phyloP scores from a whole-genome alignment of 108 stramenopile species.

The Skeletonema costatum region DNA sequence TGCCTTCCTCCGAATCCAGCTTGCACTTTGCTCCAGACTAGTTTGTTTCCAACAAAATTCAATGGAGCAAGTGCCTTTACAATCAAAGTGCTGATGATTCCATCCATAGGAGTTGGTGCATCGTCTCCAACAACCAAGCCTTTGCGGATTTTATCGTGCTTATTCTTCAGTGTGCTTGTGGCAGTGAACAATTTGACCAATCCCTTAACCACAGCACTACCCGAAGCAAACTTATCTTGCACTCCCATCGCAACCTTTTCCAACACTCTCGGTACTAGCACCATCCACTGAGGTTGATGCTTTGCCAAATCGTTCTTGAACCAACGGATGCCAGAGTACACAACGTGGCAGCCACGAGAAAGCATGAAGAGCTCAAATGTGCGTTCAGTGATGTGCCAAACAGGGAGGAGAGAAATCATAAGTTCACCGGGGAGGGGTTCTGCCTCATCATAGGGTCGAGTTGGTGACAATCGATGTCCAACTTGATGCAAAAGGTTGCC shows the following conservation, averaged over 20 bases:
- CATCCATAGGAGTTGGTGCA: slow-evolving; percentile 50
- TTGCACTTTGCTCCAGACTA: slow-evolving; percentile 92
- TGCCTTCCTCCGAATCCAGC: slow-evolving; percentile 91
- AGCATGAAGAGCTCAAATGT: slow-evolving; percentile 90
- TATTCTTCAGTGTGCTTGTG: slow-evolving; percentile 54
- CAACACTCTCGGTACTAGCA: slow-evolving; percentile 90
- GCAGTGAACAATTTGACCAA: slow-evolving; percentile 76
- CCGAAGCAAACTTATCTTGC: slow-evolving; percentile 85
- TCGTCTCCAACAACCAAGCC: slow-evolving; percentile 78
- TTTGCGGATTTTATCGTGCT: slow-evolving; percentile 63
- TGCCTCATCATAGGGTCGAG: slow-evolving; percentile 65
- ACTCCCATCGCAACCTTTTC: slow-evolving; percentile 92
- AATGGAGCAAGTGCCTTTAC: slow-evolving; percentile 67
- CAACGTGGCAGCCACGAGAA: slow-evolving; percentile 81
- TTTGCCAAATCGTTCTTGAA: slow-evolving; percentile 94
- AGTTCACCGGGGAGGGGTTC: slow-evolving; percentile 87
- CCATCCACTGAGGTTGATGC: slow-evolving; percentile 91
- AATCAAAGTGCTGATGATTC: slow-evolving; percentile 52
- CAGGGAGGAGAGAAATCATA: slow-evolving; percentile 85
- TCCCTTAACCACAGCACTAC: slow-evolving; percentile 73
- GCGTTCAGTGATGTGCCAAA: slow-evolving; percentile 93
- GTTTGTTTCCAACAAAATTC: slow-evolving; percentile 85
- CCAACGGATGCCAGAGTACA: slow-evolving; percentile 88
- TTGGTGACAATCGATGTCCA: slow-evolving; percentile 72
- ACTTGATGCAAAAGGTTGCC: slow-evolving; percentile 93